Evolutionary conservation across 2,329 filamentous ascomycete genomes (phyloP), one percentile per base, ranked within the genome.

Genomic region (Hirsutella rhossiliensis): DNA sequence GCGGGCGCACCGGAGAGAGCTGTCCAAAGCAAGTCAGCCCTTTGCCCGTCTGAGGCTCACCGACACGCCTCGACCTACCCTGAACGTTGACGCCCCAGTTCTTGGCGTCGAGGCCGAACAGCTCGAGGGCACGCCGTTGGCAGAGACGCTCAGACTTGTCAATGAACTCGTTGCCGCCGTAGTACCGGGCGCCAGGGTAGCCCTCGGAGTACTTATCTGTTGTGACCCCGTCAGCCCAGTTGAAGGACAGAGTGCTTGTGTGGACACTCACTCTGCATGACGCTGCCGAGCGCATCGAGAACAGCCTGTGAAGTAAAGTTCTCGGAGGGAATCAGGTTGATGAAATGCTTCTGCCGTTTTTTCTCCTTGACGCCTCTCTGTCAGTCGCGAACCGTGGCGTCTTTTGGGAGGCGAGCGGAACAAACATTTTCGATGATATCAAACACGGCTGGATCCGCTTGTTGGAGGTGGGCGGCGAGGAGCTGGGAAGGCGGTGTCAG

Each of bases 51-150:
- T 30, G n/a, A 13, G 31, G 7, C 18, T 18, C 7, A 28, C n/a
- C 17, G 15, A 38, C 4, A 13, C n/a, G 18, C 28, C 27, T n/a
- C 27, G n/a, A 62, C 79, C 56, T 63, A 87, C 84, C 75, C 62
- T 97, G 90, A 20, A 97, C 90, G 57, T 97, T 97, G 59, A 97
- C 90, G 48, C 92, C 90, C 90, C 90, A 97, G 67, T 94, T 80
- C 63, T 86, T 82, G 20, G 83, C 69, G 55, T 88, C 82, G 44
- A 97, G 69, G 28, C 83, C 80, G 63, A 94, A 97, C 0, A 90
- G 80, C 66, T 94, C 80, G 12, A 97, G 72, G 17, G 92, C 92
- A 56, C 90, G 81, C 61, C 87, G 76, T 68, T 97, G 92, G 66
- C 90, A 97, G 40, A 95, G 72, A 40, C 83, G 73, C 69, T 97